Percentiles rank a stretch among this genome's conserved stretches.
Conservation (phyloP, 2,329 filamentous ascomycete species). For the Alternaria sp. region DNA sequence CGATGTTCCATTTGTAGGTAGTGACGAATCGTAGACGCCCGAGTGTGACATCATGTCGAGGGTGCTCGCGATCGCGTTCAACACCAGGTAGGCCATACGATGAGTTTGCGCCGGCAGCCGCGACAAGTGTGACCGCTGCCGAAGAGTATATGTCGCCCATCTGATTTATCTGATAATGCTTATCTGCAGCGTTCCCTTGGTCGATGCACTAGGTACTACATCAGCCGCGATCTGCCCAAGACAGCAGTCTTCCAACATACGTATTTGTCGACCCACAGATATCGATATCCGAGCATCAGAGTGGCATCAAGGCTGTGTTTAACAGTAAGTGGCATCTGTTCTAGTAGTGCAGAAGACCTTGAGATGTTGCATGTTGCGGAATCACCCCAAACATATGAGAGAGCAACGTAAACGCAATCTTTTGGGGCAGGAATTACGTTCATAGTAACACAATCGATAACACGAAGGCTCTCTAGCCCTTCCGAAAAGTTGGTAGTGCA, state of each 20-base stretch:
- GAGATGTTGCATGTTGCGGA: too few relatives aligned
- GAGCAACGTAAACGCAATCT: not conserved
- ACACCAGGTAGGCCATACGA: not conserved
- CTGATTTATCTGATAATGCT: not conserved
- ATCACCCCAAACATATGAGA: not conserved
- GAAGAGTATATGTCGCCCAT: not conserved
- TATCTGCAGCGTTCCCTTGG: not conserved
- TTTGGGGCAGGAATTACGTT: rapidly evolving
- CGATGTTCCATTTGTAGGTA: rapidly evolving
- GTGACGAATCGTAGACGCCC: not conserved
- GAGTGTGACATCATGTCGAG: rapidly evolving
- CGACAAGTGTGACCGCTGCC: not conserved
- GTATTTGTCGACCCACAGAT: not conserved
- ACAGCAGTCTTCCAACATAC: not conserved
- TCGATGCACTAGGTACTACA: not conserved
- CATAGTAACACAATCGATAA: not conserved
- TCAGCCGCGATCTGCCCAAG: not conserved
- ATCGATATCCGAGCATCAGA: not conserved
- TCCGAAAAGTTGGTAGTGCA: not conserved
- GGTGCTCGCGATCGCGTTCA: rapidly evolving
- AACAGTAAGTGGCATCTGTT: not conserved
- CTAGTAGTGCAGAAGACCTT: not conserved
- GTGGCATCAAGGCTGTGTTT: not conserved
- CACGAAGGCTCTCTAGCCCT: rapidly evolving
- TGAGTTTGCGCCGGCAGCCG: not conserved